These are phyloP conservation scores for Amborella trichopoda DNA, from an alignment of 164 flowering plant genomes.

Conservation along the genomic window DNA sequence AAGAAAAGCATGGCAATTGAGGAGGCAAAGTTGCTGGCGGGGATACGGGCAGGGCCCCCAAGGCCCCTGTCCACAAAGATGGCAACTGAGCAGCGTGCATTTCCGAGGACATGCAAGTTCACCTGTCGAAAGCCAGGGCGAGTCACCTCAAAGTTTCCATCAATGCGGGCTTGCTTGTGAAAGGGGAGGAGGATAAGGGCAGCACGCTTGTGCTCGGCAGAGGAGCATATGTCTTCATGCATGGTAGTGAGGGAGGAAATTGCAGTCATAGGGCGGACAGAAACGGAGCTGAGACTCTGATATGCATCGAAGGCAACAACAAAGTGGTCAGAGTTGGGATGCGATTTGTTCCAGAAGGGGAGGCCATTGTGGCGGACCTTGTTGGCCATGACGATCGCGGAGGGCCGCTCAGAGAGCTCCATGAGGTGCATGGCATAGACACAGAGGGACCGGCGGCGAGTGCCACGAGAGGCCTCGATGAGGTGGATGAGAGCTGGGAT, in stretches of 20 bases:
- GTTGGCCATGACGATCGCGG: slow-evolving; percentile 42
- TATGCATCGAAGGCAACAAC: neutral
- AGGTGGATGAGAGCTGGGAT: slow-evolving; percentile 32
- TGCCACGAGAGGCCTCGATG: slow-evolving; percentile 38
- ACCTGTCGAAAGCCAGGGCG: slow-evolving; percentile 13
- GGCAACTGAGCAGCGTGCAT: slow-evolving; percentile 36
- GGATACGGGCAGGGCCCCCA: neutral
- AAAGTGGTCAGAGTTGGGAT: neutral
- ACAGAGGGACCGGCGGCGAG: slow-evolving; percentile 14
- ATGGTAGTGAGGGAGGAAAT: slow-evolving; percentile 16
- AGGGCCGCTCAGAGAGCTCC: slow-evolving; percentile 28
- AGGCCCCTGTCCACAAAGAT: slow-evolving; percentile 23
- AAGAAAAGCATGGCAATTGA: slow-evolving; percentile 21
- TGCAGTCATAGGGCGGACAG: slow-evolving; percentile 10
- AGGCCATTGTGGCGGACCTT: slow-evolving; percentile 47
- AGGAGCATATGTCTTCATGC: slow-evolving; percentile 23
- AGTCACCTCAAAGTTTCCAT: slow-evolving; percentile 19
- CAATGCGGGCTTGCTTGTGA: slow-evolving; percentile 11
- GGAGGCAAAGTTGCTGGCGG: neutral
- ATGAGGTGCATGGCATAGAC: slow-evolving; percentile 28
- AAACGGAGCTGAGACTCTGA: neutral
- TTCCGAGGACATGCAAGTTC: slow-evolving; percentile 15
- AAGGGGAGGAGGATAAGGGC: slow-evolving; percentile 25
- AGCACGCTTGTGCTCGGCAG: slow-evolving; percentile 13
- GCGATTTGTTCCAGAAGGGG: slow-evolving; percentile 18